A percentile compares a stretch with the other conserved stretches of the same genome.
Evolutionary conservation across 495 filamentous ascomycete genomes (phyloP).

Genomic region (Talaromyces wortmannii): DNA sequence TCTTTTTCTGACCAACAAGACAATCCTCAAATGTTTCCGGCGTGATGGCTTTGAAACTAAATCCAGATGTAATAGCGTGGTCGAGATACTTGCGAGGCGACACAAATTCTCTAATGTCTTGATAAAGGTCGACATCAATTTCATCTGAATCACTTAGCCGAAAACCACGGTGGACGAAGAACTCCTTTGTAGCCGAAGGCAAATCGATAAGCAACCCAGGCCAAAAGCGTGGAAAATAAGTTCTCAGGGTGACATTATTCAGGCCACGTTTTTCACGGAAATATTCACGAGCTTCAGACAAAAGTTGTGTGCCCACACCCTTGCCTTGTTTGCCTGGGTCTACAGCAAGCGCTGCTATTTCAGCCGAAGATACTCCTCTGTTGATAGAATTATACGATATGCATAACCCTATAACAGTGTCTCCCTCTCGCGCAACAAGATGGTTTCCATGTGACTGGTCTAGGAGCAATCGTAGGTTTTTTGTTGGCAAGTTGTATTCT

Average conservation of each 20-base stretch:
- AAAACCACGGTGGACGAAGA: constrained; percentile 41
- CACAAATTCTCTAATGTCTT: constrained; percentile 30
- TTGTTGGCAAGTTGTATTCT: constrained; percentile 25
- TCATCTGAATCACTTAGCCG: constrained; percentile 17
- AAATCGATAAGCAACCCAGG: constrained; percentile 38
- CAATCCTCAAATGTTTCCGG: constrained; percentile 34
- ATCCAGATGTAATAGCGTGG: constrained; percentile 23
- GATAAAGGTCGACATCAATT: constrained; percentile 35
- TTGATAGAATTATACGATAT: constrained; percentile 26
- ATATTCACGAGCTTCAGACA: constrained; percentile 24
- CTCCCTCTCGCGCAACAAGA: constrained; percentile 23
- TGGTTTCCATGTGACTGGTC: constrained; percentile 18
- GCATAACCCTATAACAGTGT: constrained; percentile 34
- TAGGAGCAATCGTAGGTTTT: constrained; percentile 22
- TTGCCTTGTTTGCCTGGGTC: constrained; percentile 25
- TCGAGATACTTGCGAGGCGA: constrained; percentile 27
- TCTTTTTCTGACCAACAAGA: constrained; percentile 33
- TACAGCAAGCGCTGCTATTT: constrained; percentile 37
- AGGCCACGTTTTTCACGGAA: constrained; percentile 17
- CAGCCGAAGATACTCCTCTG: constrained; percentile 14
- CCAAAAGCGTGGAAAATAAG: constrained; percentile 42
- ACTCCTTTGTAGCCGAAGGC: constrained; percentile 23
- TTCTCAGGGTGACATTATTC: constrained; percentile 28
- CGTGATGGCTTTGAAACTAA: constrained; percentile 33
- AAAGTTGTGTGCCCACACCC: constrained; percentile 36